Evolutionary conservation across 176 grass and related monocot genomes (phyloP).

Genomic region (Bonia amplexicaulis): DNA sequence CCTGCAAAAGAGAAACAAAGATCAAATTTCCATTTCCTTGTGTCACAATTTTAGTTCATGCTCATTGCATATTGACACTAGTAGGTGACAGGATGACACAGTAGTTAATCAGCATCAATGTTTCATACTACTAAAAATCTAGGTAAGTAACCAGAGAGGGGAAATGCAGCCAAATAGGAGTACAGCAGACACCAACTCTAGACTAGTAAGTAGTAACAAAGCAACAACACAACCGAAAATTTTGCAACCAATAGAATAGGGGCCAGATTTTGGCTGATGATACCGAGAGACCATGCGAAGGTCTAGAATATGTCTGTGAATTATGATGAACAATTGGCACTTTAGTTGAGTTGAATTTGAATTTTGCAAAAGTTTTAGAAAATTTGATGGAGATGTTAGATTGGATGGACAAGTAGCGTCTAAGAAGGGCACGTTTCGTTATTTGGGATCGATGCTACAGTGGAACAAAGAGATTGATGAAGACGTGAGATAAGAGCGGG

Average conservation of each 20-base stretch:
- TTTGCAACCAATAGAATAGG: not conserved
- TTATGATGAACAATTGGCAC: too few species aligned
- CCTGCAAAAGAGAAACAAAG: slow-evolving; percentile 35
- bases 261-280: not conserved
- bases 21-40: not conserved
- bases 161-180: not conserved
- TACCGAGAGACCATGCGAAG: too few species aligned
- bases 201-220: not conserved
- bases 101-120: not conserved
- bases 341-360: too few species aligned
- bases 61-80: not conserved
- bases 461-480: too few species aligned
- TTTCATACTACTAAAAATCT: not conserved
- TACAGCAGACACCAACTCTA: not conserved
- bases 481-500: too few species aligned
- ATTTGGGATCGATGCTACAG: too few species aligned
- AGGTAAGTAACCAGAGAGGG: not conserved
- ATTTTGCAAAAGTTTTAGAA: too few species aligned
- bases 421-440: too few species aligned
- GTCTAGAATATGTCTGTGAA: too few species aligned
- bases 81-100: not conserved
- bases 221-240: not conserved
- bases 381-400: too few species aligned
- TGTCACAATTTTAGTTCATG: not conserved
- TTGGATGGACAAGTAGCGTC: too few species aligned